Evolutionary conservation across 2,329 filamentous ascomycete species (phyloP).

Genomic region (Exophiala sideris): DNA sequence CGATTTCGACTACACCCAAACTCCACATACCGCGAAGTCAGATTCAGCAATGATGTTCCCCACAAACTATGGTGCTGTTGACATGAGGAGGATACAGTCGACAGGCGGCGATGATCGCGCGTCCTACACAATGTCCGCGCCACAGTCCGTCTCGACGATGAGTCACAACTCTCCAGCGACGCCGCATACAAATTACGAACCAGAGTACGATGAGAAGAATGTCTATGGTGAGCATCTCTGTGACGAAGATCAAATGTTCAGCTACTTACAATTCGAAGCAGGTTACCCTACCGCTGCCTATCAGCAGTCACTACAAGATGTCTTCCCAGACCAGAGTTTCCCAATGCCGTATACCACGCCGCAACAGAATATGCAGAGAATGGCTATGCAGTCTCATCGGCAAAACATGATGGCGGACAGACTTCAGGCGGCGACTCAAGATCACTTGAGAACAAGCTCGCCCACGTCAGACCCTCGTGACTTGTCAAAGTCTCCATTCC

Average conservation of each 20-base stretch:
- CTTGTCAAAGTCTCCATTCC: slow-evolving; percentile 68
- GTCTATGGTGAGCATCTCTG: slow-evolving; percentile 54
- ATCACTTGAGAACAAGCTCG: slow-evolving; percentile 62
- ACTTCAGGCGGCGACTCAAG: slow-evolving; percentile 73
- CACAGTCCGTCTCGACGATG: slow-evolving; percentile 58
- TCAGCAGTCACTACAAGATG: slow-evolving; percentile 38
- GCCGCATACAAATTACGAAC: slow-evolving; percentile 53
- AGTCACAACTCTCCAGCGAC: slow-evolving; percentile 61
- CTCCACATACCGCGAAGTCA: slow-evolving; percentile 39
- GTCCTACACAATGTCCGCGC: slow-evolving; percentile 52
- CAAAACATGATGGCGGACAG: slow-evolving; percentile 68
- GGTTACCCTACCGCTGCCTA: slow-evolving; percentile 49
- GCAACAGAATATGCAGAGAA: slow-evolving; percentile 35
- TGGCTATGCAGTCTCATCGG: slow-evolving; percentile 48
- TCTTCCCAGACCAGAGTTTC: slow-evolving; percentile 63
- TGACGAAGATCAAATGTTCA: slow-evolving; percentile 51
- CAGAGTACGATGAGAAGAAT: slow-evolving; percentile 52
- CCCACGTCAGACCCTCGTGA: slow-evolving; percentile 57
- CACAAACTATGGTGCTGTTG: slow-evolving; percentile 50
- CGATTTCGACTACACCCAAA: slow-evolving; percentile 33
- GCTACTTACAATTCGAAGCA: slow-evolving; percentile 64
- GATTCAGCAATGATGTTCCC: slow-evolving; percentile 54
- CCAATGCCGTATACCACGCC: slow-evolving; percentile 37
- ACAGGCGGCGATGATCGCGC: slow-evolving; percentile 48
- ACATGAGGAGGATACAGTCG: slow-evolving; percentile 59